These are phyloP conservation scores for Pyrenophora tritici-repentis DNA, from an alignment of 2,329 filamentous ascomycete genomes.

Conservation along the genomic window DNA sequence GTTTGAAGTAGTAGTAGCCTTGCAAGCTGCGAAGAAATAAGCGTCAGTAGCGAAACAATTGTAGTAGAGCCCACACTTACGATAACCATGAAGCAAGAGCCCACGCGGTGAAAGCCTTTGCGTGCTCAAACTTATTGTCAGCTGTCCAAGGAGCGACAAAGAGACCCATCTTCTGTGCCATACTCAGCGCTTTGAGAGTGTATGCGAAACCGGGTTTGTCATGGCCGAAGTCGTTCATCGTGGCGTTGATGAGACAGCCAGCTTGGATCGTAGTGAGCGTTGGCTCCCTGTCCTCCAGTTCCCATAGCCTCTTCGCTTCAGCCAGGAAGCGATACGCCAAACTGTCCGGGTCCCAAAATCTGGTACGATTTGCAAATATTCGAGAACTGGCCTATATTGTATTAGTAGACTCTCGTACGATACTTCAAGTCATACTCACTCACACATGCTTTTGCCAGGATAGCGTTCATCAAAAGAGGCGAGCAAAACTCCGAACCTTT, in stretches of 20 bases:
- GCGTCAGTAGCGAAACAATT: not conserved
- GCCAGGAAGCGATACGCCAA: slow-evolving; percentile 24
- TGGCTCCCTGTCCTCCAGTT: slow-evolving; percentile 9
- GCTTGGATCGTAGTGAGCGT: slow-evolving; percentile 24
- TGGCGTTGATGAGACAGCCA: slow-evolving; percentile 15
- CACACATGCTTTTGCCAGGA: slow-evolving; percentile 28
- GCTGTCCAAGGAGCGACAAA: slow-evolving; percentile 6
- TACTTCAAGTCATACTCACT: slow-evolving; percentile 3
- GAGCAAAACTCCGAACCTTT: slow-evolving; percentile 20
- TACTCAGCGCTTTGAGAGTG: slow-evolving; percentile 12
- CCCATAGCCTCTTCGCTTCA: slow-evolving; percentile 30
- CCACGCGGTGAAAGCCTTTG: slow-evolving; percentile 19
- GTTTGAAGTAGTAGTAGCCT: slow-evolving; percentile 17
- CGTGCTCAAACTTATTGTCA: slow-evolving; percentile 4
- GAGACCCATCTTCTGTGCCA: slow-evolving; percentile 20
- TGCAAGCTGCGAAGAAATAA: not conserved
- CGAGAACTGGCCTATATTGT: slow-evolving; percentile 9
- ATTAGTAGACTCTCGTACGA: not conserved
- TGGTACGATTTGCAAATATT: slow-evolving; percentile 7
- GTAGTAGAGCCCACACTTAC: not conserved
- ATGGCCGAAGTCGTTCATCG: slow-evolving; percentile 11
- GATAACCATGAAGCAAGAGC: slow-evolving; percentile 8
- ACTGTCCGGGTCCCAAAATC: slow-evolving; percentile 23
- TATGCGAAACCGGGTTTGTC: slow-evolving; percentile 17
- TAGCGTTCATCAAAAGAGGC: slow-evolving; percentile 24